A percentile compares a stretch with the other conserved stretches of the same genome.
phyloP scores from a whole-genome alignment of 2,329 filamentous ascomycete species.

The Colletotrichum noveboracense region DNA sequence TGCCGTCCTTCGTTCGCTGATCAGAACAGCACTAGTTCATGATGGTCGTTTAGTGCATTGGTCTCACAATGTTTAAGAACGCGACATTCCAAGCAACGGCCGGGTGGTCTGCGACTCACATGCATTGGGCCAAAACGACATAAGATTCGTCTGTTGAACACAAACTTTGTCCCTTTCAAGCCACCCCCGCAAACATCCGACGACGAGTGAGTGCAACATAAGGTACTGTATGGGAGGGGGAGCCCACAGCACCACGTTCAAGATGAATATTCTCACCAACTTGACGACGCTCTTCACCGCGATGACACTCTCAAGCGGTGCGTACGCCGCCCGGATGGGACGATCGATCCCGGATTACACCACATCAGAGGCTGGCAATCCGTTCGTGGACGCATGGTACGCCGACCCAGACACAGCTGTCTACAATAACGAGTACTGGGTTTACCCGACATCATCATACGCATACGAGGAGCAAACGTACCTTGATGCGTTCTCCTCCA shows the following conservation, averaged over 20 bases:
- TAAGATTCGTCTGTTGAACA: not conserved
- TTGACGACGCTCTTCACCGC: not conserved
- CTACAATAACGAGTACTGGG: constrained; percentile 51
- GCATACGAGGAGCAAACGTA: constrained; percentile 52
- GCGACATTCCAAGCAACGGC: not conserved
- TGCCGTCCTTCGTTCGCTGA: not conserved
- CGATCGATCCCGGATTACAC: constrained; percentile 34
- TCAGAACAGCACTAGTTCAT: not conserved
- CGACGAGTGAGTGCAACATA: not conserved
- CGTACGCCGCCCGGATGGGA: not conserved
- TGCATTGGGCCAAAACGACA: not conserved
- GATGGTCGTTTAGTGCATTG: not conserved
- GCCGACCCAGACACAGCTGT: constrained; percentile 55
- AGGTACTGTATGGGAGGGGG: not conserved
- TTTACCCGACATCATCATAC: constrained; percentile 51
- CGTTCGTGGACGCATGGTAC: constrained; percentile 54
- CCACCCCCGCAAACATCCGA: not conserved
- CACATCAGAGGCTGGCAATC: constrained; percentile 49
- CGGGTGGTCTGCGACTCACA: not conserved
- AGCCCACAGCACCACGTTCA: not conserved
- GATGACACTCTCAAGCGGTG: not conserved
- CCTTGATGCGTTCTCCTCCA: constrained; percentile 55
- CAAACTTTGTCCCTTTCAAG: not conserved
- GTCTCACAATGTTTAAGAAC: not conserved
- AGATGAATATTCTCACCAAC: not conserved